A percentile compares a stretch with the other conserved stretches of the same genome.
phyloP scores from a whole-genome alignment of 768 basidiomycete species.

The Suillus clintonianus region DNA sequence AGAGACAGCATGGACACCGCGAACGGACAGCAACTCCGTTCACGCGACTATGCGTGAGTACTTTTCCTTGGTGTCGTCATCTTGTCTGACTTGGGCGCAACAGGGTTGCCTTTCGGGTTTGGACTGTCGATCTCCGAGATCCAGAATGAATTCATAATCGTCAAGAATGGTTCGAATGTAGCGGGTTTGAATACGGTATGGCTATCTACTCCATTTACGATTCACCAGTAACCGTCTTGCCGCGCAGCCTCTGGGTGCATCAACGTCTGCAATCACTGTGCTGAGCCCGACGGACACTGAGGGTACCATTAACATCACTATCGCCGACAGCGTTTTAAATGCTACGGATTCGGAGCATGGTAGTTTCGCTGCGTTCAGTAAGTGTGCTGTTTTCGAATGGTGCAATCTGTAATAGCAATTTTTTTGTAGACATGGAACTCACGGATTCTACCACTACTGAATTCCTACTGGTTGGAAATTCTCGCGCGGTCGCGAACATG shows the following conservation, averaged over 20 bases:
- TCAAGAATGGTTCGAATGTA: conserved; percentile 50
- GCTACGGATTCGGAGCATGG: conserved; percentile 49
- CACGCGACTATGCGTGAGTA: conserved; percentile 55
- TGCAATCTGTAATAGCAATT: not conserved
- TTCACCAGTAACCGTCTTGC: conserved; percentile 4
- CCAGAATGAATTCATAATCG: conserved; percentile 64
- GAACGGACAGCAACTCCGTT: conserved; percentile 58
- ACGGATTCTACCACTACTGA: conserved; percentile 48
- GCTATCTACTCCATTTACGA: not conserved
- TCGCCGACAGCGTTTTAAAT: conserved; percentile 52
- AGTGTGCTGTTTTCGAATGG: conserved; percentile 18
- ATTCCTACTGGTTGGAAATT: conserved; percentile 62
- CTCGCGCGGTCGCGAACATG: conserved; percentile 59
- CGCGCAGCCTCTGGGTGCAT: conserved; percentile 59
- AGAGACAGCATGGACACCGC: conserved; percentile 56
- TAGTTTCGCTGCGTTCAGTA: conserved; percentile 62
- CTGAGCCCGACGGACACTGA: conserved; percentile 54
- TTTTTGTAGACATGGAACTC: conserved; percentile 50
- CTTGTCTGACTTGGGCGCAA: conserved; percentile 4
- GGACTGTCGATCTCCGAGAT: conserved; percentile 57
- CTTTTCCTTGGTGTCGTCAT: not conserved
- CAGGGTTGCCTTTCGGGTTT: conserved; percentile 76
- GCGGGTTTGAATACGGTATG: conserved; percentile 62
- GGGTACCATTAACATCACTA: conserved; percentile 66
- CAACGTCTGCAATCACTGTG: conserved; percentile 59